Evolutionary conservation across 2,329 filamentous ascomycete species (phyloP).

Genomic region (Hypoxylon sp.): DNA sequence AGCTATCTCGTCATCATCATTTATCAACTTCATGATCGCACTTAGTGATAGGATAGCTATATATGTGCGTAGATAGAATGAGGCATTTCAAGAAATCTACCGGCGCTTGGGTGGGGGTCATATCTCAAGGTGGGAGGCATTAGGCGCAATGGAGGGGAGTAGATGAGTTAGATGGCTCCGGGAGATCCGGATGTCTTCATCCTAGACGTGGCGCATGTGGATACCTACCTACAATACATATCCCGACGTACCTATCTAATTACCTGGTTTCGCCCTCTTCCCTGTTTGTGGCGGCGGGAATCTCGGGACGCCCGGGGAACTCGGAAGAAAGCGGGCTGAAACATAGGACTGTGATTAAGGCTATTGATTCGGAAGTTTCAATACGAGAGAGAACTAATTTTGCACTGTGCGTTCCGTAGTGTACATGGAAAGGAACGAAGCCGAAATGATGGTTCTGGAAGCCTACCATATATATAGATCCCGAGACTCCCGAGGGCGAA

Average conservation of each 20-base stretch:
- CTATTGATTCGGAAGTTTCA: slow-evolving; percentile 1
- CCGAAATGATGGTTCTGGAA: not conserved
- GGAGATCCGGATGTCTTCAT: slow-evolving; percentile 11
- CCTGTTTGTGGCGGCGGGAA: not conserved
- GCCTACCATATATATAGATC: not conserved
- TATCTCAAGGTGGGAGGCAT: not conserved
- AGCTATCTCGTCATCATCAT: slow-evolving; percentile 1
- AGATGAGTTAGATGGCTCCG: not conserved
- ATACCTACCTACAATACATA: not conserved
- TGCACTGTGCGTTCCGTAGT: slow-evolving; percentile 3
- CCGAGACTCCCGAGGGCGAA: not conserved
- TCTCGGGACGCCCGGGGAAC: not conserved
- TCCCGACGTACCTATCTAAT: not conserved
- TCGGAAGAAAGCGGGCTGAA: slow-evolving; percentile 15
- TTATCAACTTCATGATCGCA: not conserved
- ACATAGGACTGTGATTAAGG: not conserved
- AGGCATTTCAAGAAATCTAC: slow-evolving; percentile 25
- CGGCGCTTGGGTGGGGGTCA: slow-evolving; percentile 18
- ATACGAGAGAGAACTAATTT: not conserved
- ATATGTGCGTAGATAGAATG: slow-evolving; percentile 6
- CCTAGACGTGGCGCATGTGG: not conserved
- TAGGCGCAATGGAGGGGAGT: not conserved
- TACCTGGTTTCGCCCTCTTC: not conserved
- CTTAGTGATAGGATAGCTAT: not conserved
- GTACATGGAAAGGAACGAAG: not conserved